Percentiles rank a stretch among this genome's conserved stretches.
phyloP scores from a whole-genome alignment of 2,329 filamentous ascomycete genomes.

The Fusarium siculi region DNA sequence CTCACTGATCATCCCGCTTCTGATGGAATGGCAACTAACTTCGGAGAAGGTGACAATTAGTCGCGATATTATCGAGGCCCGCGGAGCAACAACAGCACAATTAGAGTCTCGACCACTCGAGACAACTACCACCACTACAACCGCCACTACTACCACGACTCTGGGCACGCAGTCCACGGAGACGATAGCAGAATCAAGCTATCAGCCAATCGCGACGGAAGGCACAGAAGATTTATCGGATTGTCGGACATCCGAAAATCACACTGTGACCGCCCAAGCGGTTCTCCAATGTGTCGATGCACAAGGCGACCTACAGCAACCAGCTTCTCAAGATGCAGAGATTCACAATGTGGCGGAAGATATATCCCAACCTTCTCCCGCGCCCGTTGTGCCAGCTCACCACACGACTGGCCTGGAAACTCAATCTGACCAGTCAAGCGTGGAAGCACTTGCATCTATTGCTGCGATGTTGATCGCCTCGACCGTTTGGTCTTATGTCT shows the following conservation, averaged over 20 bases:
- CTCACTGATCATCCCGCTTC: background rate
- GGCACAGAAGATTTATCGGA: no score
- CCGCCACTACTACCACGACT: background rate
- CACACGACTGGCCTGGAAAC: slow-evolving; percentile 3
- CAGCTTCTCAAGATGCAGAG: slow-evolving; percentile 12
- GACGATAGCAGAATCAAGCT: background rate
- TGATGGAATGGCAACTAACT: slow-evolving; percentile 32
- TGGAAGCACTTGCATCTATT: slow-evolving; percentile 9
- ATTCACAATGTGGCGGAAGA: slow-evolving; percentile 27
- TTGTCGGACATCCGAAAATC: background rate
- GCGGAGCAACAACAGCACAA: slow-evolving; percentile 1
- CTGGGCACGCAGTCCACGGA: background rate
- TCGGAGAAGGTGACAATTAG: slow-evolving; percentile 37
- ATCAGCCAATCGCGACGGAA: background rate
- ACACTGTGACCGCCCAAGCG: background rate
- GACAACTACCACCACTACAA: background rate
- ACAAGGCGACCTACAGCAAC: background rate
- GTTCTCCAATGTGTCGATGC: slow-evolving; percentile 1
- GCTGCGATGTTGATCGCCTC: slow-evolving; percentile 14
- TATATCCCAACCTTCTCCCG: slow-evolving; percentile 7
- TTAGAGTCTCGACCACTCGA: slow-evolving; percentile 5
- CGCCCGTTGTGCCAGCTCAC: background rate
- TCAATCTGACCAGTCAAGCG: background rate
- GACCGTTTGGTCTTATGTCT: slow-evolving; percentile 17
- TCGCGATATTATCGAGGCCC: slow-evolving; percentile 7